These are phyloP conservation scores for Leptographium lundbergii DNA, from an alignment of 2,329 filamentous ascomycete genomes.

Conservation along the genomic window DNA sequence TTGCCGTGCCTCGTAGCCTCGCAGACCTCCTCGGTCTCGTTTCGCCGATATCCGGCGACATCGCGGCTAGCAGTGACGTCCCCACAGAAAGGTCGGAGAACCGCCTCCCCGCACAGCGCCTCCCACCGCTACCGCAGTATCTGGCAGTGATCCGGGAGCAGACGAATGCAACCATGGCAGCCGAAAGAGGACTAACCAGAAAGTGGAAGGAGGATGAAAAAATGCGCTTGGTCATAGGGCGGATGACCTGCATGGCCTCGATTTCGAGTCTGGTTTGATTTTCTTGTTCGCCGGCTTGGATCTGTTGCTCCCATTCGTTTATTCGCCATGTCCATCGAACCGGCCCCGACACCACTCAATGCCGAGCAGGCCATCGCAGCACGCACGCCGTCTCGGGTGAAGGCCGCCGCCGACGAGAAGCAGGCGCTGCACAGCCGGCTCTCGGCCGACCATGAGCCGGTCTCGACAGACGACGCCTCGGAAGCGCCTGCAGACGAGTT, in stretches of 20 bases:
- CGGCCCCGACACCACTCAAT: neutral
- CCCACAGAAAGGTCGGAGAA: no score
- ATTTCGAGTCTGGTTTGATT: neutral
- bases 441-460: neutral
- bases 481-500: conserved; percentile 18
- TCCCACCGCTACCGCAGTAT: no score
- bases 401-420: conserved; percentile 8
- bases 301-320: neutral
- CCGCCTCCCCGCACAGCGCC: no score
- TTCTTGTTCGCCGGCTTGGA: no score
- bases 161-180: neutral
- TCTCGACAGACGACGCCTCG: neutral
- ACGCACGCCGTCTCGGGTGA: neutral
- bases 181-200: neutral
- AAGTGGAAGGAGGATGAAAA: neutral
- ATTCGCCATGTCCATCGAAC: conserved; percentile 1
- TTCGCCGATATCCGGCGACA: no score
- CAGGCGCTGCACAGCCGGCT: neutral
- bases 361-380: conserved; percentile 1
- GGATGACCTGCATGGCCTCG: neutral
- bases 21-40: no score
- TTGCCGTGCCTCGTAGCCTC: no score
- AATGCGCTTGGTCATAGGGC: neutral
- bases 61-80: no score
- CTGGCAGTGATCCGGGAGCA: no score